Percentiles rank a stretch among this genome's conserved stretches.
These are phyloP conservation scores for Phalaenopsis equestris DNA, from an alignment of 106 monocot species.

Conservation along the genomic window DNA sequence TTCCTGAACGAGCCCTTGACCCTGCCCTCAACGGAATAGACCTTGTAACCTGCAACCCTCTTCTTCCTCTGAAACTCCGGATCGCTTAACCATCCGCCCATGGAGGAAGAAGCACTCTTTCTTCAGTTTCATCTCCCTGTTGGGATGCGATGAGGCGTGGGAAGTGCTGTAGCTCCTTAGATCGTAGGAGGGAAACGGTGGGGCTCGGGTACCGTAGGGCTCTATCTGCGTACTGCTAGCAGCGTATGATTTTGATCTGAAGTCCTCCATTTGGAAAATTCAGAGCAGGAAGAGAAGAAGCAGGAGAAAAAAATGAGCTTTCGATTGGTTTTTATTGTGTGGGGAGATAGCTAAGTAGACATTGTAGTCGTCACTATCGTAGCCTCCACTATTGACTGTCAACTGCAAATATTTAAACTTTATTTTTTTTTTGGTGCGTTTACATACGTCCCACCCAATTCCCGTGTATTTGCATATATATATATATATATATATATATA, in stretches of 20 bases:
- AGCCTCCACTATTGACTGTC: neutral
- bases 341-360: neutral
- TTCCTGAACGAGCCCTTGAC: slow-evolving; percentile 58
- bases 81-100: slow-evolving; percentile 36
- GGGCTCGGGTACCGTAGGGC: slow-evolving; percentile 19
- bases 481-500: too few relatives aligned
- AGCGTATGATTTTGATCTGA: slow-evolving; percentile 30
- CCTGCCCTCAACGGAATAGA: slow-evolving; percentile 56
- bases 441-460: too few relatives aligned
- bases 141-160: slow-evolving; percentile 11
- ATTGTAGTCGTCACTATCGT: neutral
- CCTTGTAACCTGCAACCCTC: slow-evolving; percentile 72
- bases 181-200: slow-evolving; percentile 9
- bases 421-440: too few relatives aligned
- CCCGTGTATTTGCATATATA: too few relatives aligned
- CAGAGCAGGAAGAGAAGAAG: neutral
- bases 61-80: slow-evolving; percentile 75
- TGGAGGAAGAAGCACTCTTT: slow-evolving; percentile 18
- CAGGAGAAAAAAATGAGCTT: neutral
- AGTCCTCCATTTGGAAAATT: slow-evolving; percentile 28
- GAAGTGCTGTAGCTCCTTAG: slow-evolving; percentile 43
- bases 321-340: neutral
- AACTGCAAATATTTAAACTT: too few relatives aligned
- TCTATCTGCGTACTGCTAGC: slow-evolving; percentile 40
- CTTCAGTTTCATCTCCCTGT: slow-evolving; percentile 13